Evolutionary conservation across 2,329 filamentous ascomycete genomes (phyloP), one percentile per base, ranked within the genome.

Genomic region (Saccharata proteae): DNA sequence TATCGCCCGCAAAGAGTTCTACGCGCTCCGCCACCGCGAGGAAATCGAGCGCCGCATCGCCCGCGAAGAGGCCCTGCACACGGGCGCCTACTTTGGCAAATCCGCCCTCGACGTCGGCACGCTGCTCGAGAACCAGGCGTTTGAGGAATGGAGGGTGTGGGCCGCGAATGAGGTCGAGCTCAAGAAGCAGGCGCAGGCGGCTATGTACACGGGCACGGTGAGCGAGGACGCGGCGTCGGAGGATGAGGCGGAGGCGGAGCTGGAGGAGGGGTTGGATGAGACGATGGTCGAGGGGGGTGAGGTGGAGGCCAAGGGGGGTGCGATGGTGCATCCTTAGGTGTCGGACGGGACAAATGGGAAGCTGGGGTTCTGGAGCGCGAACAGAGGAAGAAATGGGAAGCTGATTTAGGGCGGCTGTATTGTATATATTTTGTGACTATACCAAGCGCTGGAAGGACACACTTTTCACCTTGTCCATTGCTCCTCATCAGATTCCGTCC

Each of bases 41-140:
- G 85, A 94, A 42, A 71, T 93, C 28, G 76, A 88, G 59, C 69
- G 73, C 43, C 76, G 86, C 44, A 70, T 98, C 37, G 82, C 88
- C 6, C 67, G 74, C 29, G 90, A 98, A 59, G 90, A 98, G 59
- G 88, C 90, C 16, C 65, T 76, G 40, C 72, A 80, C 46, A 78
- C 80, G 5, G 90, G 90, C 32, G 86, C 85, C 30, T 84, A 84
- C 65, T 96, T 96, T 53, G 84, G 84, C 53, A 80, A 78, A 56
- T 67, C 72, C 24, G 68, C 71, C 37, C 54, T 85, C 30, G 77
- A 93, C 38, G 65, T 93, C 35, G 76, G 82, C 42, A 81, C 90
- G 74, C 64, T 77, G 39, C 66, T 93, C 32, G 90, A 98, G 59
- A 76, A 92, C 58, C 59, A 69, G 44, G 65, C 74, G 38, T 93